phyloP scores from a whole-genome alignment of 345 rosid species.

The Schrenkiella parvula region DNA sequence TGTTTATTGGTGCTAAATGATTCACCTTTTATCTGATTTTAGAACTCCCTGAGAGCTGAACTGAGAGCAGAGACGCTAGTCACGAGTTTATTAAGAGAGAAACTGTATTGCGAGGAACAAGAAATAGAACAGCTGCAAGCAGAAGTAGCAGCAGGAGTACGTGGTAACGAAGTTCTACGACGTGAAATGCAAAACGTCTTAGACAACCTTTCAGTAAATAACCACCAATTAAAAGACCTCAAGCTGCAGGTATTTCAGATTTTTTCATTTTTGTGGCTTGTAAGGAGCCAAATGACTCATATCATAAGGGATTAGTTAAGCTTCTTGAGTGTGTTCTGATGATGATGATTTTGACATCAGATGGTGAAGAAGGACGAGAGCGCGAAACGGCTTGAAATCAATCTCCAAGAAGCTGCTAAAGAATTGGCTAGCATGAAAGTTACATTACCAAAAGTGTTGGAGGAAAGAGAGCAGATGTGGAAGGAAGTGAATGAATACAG shows the following conservation, averaged over 20 bases:
- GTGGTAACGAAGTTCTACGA: constrained; percentile 70
- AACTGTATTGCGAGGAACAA: constrained; percentile 72
- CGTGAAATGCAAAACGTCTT: constrained; percentile 60
- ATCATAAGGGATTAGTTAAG: neutral
- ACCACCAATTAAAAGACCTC: constrained; percentile 71
- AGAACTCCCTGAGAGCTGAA: constrained; percentile 57
- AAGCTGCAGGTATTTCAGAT: constrained; percentile 63
- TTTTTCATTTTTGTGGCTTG: neutral
- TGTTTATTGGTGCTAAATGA: constrained; percentile 16
- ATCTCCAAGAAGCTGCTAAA: constrained; percentile 58
- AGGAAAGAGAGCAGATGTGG: constrained; percentile 84
- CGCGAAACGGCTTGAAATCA: constrained; percentile 40
- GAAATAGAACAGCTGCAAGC: constrained; percentile 86
- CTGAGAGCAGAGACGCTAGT: constrained; percentile 74
- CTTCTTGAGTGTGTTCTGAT: neutral
- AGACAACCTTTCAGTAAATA: constrained; percentile 61
- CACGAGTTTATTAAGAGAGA: constrained; percentile 72
- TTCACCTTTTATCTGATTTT: neutral
- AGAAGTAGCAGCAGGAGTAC: constrained; percentile 71
- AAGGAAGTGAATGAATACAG: constrained; percentile 61
- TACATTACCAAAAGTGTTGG: constrained; percentile 63
- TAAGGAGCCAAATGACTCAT: neutral
- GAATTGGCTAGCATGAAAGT: constrained; percentile 49
- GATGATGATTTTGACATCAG: constrained; percentile 31
- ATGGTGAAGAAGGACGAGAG: constrained; percentile 72